phyloP scores from a whole-genome alignment of 208 protist genomes.

The Kentomonas sorsogonicus region DNA sequence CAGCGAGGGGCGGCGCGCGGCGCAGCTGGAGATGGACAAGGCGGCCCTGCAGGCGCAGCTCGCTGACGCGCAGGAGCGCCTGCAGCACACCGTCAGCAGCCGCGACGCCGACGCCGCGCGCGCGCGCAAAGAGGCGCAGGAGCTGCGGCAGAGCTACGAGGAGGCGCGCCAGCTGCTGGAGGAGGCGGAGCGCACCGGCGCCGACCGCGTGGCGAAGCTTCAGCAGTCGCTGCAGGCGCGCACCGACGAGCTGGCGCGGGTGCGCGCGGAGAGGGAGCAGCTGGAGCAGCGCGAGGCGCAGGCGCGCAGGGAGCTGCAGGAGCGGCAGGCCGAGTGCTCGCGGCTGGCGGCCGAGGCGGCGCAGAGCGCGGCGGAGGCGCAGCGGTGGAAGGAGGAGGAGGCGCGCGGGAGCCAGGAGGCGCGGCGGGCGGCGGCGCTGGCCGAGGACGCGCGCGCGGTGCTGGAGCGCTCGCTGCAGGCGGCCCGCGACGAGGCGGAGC shows the following conservation, averaged over 20 bases:
- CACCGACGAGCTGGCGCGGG: slow-evolving; percentile 21
- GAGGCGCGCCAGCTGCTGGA: slow-evolving; percentile 12
- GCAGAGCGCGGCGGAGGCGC: slow-evolving; percentile 34
- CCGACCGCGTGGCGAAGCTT: slow-evolving; percentile 23
- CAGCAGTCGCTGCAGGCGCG: slow-evolving; percentile 24
- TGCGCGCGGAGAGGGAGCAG: slow-evolving; percentile 19
- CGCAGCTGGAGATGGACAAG: slow-evolving; percentile 50
- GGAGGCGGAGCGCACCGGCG: slow-evolving; percentile 15
- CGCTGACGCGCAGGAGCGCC: slow-evolving; percentile 42
- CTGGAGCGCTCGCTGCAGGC: slow-evolving; percentile 30
- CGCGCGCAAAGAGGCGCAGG: slow-evolving; percentile 35
- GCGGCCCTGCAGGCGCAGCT: slow-evolving; percentile 51
- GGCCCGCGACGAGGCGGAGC: slow-evolving; percentile 32
- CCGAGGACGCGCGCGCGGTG: slow-evolving; percentile 33
- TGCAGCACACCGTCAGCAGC: slow-evolving; percentile 39
- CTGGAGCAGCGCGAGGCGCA: slow-evolving; percentile 17
- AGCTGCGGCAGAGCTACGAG: slow-evolving; percentile 32
- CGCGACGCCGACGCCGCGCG: slow-evolving; percentile 40
- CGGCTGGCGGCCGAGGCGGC: slow-evolving; percentile 21
- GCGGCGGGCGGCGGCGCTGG: slow-evolving; percentile 21
- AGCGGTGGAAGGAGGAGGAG: slow-evolving; percentile 48
- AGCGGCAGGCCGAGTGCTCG: slow-evolving; percentile 10
- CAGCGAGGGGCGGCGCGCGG: slow-evolving; percentile 33
- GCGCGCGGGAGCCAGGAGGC: slow-evolving; percentile 22
- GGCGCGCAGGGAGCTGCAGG: slow-evolving; percentile 8